Conservation (phyloP, 805 yeast genomes). For the Cyberlindnera xylosilytica region DNA sequence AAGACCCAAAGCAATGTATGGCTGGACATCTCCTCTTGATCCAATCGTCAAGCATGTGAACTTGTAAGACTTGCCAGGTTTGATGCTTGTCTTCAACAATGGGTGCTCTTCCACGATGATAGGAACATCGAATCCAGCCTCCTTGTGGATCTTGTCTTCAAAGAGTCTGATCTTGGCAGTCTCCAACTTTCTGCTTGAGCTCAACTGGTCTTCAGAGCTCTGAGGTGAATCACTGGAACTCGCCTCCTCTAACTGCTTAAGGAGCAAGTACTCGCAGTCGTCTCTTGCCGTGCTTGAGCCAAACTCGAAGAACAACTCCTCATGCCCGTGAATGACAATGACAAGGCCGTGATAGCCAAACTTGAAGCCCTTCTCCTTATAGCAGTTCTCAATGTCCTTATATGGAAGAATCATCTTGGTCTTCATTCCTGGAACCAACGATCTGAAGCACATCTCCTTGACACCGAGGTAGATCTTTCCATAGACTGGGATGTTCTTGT, state of each 20-base stretch:
- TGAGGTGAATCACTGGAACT: constrained; percentile 5
- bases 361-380: constrained; percentile 63
- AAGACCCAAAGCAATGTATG: constrained; percentile 85
- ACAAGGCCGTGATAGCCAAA: constrained; percentile 72
- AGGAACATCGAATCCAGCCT: constrained; percentile 64
- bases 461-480: constrained; percentile 79
- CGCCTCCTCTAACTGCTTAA: constrained; percentile 46
- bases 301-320: constrained; percentile 76
- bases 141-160: constrained; percentile 61
- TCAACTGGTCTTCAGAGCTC: constrained; percentile 16
- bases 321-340: constrained; percentile 67
- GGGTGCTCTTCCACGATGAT: constrained; percentile 68
- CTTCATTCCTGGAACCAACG: constrained; percentile 71
- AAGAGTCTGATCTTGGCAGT: constrained; percentile 62
- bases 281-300: constrained; percentile 61
- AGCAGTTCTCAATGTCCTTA: constrained; percentile 64
- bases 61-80: constrained; percentile 51
- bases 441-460: constrained; percentile 71
- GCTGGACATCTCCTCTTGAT: constrained; percentile 96
- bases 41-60: constrained; percentile 85
- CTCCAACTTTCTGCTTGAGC: constrained; percentile 33
- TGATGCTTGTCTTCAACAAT: constrained; percentile 43
- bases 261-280: constrained; percentile 60
- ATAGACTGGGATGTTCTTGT: constrained; percentile 70
- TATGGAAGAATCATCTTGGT: constrained; percentile 84